Evolutionary conservation across 73 alveolate species (phyloP), one percentile per base, ranked within the genome.

Genomic region (Halteria grandinella): DNA sequence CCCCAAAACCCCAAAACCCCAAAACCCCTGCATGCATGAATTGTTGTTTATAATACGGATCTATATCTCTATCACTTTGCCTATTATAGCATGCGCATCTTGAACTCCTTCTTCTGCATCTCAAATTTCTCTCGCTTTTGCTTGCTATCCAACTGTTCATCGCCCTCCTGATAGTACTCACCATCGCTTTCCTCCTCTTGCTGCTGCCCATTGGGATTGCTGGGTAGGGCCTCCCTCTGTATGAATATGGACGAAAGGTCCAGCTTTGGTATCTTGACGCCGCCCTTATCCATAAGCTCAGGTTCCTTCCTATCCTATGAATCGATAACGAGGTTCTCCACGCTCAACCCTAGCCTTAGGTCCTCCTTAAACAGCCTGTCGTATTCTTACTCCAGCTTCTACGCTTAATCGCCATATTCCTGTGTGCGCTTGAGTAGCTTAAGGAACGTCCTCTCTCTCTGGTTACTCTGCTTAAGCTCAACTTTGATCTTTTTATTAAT

Each of bases 391-490:
- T 62, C 78, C 17, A 62, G 45, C 43, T 32, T 62, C 17, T 57
- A 36, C 7, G 78, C 78, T 39, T 62, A 62, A 11, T 62, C 78
- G 4, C 78, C 78, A 41, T 39, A 62, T 52, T 62, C 78, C 27
- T 62, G 36, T 8, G 78, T 62, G 62, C 43, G 36, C 45, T 62
- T 62, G 3, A 62, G 60, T 40, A 62, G 62, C 25, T 62, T 62
- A 10, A 62, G 44, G 50, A 62, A 62, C n/a, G 78, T 62, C 24
- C 78, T 62, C 25, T 62, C 78, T 20, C 78, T 5, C 40, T 62
- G 23, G 25, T 62, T 62, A 17, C 49, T 17, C 27, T 62, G 23
- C 24, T 62, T 62, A 3, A 62, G 44, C 44, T 62, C 78, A 7
- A 62, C 7, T 25, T 62, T 62, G 12, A 62, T 25, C 24, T 62